Evolutionary conservation across 257 asterid species (phyloP).

Genomic region (Rhazya stricta): DNA sequence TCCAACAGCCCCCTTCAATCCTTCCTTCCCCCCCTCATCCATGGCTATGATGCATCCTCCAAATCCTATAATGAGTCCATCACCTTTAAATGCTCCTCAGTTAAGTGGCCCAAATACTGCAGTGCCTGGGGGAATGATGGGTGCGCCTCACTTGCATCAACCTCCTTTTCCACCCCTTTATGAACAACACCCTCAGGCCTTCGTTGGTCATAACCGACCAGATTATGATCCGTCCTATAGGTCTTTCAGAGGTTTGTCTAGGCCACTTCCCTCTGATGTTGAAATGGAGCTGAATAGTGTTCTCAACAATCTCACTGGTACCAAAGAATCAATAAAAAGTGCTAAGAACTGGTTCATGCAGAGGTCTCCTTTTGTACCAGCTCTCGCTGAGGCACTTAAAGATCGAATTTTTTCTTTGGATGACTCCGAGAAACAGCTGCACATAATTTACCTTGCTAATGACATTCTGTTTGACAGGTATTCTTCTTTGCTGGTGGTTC

Average conservation of each 20-base stretch:
- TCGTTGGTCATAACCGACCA: conserved; percentile 56
- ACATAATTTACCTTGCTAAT: conserved; percentile 86
- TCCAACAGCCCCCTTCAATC: conserved; percentile 53
- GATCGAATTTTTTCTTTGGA: conserved; percentile 74
- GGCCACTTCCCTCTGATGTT: conserved; percentile 90
- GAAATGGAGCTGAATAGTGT: conserved; percentile 85
- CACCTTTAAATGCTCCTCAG: conserved; percentile 46
- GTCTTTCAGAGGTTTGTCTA: conserved; percentile 63
- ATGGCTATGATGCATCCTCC: conserved; percentile 76
- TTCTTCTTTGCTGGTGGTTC: conserved; percentile 9
- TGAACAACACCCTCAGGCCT: conserved; percentile 70
- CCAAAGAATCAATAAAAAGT: conserved; percentile 96
- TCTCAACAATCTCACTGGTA: conserved; percentile 76
- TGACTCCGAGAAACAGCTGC: conserved; percentile 92
- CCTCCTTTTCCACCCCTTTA: conserved; percentile 64
- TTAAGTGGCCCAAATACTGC: conserved; percentile 39
- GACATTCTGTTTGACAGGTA: conserved; percentile 96
- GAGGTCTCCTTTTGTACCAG: conserved; percentile 71
- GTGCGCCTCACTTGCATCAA: conserved; percentile 62
- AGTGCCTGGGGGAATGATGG: conserved; percentile 33
- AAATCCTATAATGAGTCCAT: conserved; percentile 70
- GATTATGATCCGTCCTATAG: conserved; percentile 64
- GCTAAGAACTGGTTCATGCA: conserved; percentile 99
- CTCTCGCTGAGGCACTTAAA: conserved; percentile 84
- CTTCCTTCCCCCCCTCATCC: conserved; percentile 59